A percentile compares a stretch with the other conserved stretches of the same genome.
Evolutionary conservation across 106 monocot species (phyloP).

Genomic region (Dendrobium chrysotoxum): DNA sequence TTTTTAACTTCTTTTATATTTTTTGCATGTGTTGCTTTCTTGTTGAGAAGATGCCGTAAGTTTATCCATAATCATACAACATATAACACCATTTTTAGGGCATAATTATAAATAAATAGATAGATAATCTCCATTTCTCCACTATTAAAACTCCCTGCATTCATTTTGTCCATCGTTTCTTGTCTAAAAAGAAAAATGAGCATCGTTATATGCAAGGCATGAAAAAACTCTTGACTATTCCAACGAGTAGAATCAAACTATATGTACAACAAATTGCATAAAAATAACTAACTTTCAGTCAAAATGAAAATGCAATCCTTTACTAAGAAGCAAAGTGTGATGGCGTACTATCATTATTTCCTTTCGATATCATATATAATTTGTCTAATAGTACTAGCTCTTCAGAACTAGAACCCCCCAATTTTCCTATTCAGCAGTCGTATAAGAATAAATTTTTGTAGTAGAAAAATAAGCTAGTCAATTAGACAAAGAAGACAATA

Average conservation of each 20-base stretch:
- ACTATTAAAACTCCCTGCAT: background rate
- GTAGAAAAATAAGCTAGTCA: background rate
- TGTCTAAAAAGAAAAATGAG: background rate
- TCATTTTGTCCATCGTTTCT: background rate
- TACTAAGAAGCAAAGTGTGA: too few species aligned
- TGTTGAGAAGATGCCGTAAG: background rate
- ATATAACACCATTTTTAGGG: slow-evolving; percentile 1
- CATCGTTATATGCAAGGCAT: background rate
- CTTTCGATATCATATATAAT: too few species aligned
- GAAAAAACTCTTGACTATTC: background rate
- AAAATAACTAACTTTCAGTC: too few species aligned
- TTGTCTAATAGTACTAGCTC: too few species aligned
- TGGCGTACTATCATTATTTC: too few species aligned
- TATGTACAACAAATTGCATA: background rate
- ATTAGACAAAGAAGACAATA: background rate
- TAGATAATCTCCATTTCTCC: background rate
- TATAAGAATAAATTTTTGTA: background rate
- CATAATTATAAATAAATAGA: background rate
- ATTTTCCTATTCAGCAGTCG: background rate
- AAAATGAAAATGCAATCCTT: too few species aligned
- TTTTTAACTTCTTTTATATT: background rate
- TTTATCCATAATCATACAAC: background rate
- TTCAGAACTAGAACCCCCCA: too few species aligned
- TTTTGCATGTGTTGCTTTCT: background rate
- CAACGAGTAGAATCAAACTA: background rate